Conservation (phyloP, 768 basidiomycete species). For the Coprinopsis cinerea region DNA sequence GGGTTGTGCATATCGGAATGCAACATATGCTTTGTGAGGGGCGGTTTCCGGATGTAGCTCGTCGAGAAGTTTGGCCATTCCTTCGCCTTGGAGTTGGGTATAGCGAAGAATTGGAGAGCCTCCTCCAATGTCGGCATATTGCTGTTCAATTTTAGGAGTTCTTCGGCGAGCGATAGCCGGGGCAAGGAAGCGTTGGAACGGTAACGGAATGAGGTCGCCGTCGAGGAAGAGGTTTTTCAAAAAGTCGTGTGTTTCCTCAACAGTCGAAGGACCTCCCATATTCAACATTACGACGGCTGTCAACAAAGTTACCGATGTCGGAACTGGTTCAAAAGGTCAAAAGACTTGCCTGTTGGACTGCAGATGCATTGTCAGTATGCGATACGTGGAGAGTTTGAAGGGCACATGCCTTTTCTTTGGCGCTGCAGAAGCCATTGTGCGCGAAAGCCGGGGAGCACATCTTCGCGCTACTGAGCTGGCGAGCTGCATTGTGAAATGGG, state of each 20-base stretch:
- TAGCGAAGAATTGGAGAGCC: conserved; percentile 94
- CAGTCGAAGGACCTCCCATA: conserved; percentile 89
- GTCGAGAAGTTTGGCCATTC: conserved; percentile 87
- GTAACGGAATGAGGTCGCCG: conserved; percentile 91
- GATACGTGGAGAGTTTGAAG: background rate
- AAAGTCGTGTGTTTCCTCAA: conserved; percentile 89
- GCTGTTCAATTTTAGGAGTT: conserved; percentile 89
- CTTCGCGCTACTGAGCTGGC: background rate
- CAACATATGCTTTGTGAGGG: conserved; percentile 93
- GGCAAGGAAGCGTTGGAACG: conserved; percentile 83
- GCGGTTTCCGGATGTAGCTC: conserved; percentile 91
- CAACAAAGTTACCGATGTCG: conserved; percentile 14
- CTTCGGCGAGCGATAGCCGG: conserved; percentile 85
- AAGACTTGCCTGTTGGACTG: conserved; percentile 57
- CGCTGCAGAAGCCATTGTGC: conserved; percentile 5
- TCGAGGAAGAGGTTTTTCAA: conserved; percentile 88
- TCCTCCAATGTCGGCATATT: conserved; percentile 92
- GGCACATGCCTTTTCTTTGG: conserved; percentile 8
- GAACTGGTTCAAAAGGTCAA: conserved; percentile 4
- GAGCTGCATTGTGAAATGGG: background rate
- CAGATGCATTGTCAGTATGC: conserved; percentile 7
- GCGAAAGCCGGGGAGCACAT: background rate
- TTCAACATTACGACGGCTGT: conserved; percentile 93
- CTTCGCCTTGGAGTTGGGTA: conserved; percentile 82
- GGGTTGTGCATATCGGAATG: conserved; percentile 90